Evolutionary conservation across 805 yeast genomes (phyloP), one percentile per base, ranked within the genome.

Genomic region (Hanseniaspora meyeri): DNA sequence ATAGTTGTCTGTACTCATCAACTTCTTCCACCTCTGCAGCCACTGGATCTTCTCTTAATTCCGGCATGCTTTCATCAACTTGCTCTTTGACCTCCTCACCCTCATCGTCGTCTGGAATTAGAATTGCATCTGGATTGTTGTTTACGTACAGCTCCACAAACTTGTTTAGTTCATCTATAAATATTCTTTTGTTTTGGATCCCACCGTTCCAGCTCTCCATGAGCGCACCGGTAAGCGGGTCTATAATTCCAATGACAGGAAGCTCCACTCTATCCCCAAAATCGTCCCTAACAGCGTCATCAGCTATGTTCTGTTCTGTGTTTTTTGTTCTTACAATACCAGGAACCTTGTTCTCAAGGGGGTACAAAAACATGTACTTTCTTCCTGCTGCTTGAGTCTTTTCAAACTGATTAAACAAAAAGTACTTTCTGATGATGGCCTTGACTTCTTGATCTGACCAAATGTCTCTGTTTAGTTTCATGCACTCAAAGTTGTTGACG

Each of bases 181-280:
- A 90, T 19, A 69, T 73, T 4, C 76, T 74, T 0, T 77, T 73
- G 19, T 71, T 70, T 0, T 95, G 95, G 0, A 80, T 82, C 34
- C 69, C 70, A 0, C 78, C 79, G n/a, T 74, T 71, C 96, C 97
- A 93, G 54, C 74, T 75, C 61, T 78, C 77, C 57, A 88, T 77
- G 59, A 95, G 76, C 69, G 93, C 99, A 24, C 97, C 97, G 0
- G 98, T 93, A 66, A 90, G 80, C 1, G 98, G 97, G 65, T 93
- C 99, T 51, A 93, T 67, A 42, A 93, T 86, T 1, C 96, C 86
- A 43, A 93, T 82, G 66, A 93, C 97, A 1, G 99, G 99, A 66
- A 72, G 84, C 19, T 51, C 55, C 14, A 51, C 10, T 31, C 55
- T 29, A 11, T 51, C 55, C 9, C 55, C 55, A 34, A 17, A 27